Evolutionary conservation across 805 yeast species (phyloP), one percentile per base, ranked within the genome.

Genomic region (Saccharomyces mikatae): DNA sequence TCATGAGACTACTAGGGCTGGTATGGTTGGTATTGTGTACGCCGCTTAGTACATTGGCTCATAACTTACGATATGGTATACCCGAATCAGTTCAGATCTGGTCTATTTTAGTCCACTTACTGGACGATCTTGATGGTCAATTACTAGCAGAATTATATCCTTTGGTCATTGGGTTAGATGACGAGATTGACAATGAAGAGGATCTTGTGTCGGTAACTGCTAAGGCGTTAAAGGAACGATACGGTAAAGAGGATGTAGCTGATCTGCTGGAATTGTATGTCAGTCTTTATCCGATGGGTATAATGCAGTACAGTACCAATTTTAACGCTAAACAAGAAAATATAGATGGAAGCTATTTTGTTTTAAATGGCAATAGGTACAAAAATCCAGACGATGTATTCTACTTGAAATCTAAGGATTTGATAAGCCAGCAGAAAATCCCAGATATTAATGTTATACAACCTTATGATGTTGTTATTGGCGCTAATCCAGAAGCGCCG

Each of bases 301-400:
- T 54, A 24, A 6, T 36, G 6, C 11, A 36, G 44, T 8, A 17
- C 4, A 11, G 9, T 17, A 8, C 6, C 24, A 17, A 22, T 17
- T 36, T 13, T 10, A 52, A 52, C 13, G n/a, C 27, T n/a, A 52
- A 55, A 22, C 32, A 22, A 17, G 49, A 48, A 8, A 17, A 27
- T 1, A 31, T 51, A 2, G 49, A 55, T 8, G 57, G 54, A 1
- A 62, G 56, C 48, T 65, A 53, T 54, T 67, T 68, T 48, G 51
- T 62, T 2, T 48, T 69, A 30, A 67, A 67, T 51, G 61, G 61
- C 2, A 55, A 60, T 50, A 56, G 49, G 17, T 85, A 84, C 63
- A 83, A 90, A 61, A 80, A 84, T 9, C 73, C 84, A 2, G 87
- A 81, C 53, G 96, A 86, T 54, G 78, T 89, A 0, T 94, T 81